Base-by-base conservation (phyloP, 768 basidiomycete genomes). In the Hysterangium stoloniferum region DNA sequence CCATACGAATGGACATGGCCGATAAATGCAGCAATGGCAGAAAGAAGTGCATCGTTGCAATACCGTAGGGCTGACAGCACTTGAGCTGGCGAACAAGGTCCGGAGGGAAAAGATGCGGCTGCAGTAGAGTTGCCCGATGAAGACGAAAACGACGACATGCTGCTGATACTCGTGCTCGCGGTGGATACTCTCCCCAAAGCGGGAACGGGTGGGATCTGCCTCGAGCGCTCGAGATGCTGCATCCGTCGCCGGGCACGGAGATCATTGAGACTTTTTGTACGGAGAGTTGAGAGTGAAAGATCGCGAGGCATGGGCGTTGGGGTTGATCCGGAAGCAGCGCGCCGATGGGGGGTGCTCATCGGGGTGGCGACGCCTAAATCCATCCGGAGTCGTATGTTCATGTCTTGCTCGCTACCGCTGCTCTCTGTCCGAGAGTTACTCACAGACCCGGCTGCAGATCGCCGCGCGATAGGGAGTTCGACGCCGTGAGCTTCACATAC, bases 1-100 rank as follows among this genome's bases (percentile, higher is more conserved):
- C 88, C 84, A 71, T 97, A 89, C 13, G 89, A 88, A 60, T 98
- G 95, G 1, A 92, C 88, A 62, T 97, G 93, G 1, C 94, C 95
- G 59, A 99, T 96, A 64, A 99, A 93, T 5, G 94, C 95, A 19
- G 96, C 94, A 61, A 96, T 91, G 17, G 91, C 88, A 4, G 91
- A 95, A 9, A 98, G 73, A 59, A 94, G 86, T 43, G 85, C 79
- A 61, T 96, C 93, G 62, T 96, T 92, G 12, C 88, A 88, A 54
- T 72, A 67, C n/a, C 85, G 80, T 38, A 96, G 74, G 6, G 84
- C 80, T 52, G 84, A 83, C 66, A 86, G 73, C 4, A 89, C 78
- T 59, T 87, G 82, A 1, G 73, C 65, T 41, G 81, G 71, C 20
- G 76, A 80, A 32, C 81, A 79, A 40, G 85, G 81, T 3, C 90